These are phyloP conservation scores for Pelargonium cotyledonis DNA, from an alignment of 441 rosid genomes.

Conservation along the genomic window DNA sequence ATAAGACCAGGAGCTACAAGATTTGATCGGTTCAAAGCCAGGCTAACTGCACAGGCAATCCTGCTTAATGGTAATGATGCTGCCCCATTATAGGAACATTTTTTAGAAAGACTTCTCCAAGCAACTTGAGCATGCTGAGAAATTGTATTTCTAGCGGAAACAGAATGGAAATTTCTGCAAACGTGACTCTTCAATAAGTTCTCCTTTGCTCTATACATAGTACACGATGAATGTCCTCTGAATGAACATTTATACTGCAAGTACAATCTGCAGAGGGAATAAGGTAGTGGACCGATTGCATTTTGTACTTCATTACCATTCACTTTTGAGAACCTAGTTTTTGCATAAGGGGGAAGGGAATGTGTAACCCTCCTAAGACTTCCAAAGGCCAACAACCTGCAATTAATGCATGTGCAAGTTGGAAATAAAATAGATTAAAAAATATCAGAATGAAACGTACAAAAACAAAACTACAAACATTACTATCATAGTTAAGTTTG, in stretches of 20 bases:
- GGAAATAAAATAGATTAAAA: too few species aligned
- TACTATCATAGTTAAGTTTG: neutral
- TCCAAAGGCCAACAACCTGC: conserved; percentile 56
- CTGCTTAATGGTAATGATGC: conserved; percentile 38
- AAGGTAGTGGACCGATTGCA: conserved; percentile 32
- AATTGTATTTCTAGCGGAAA: conserved; percentile 29
- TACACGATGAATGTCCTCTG: conserved; percentile 29
- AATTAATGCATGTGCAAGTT: conserved; percentile 19
- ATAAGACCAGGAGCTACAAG: conserved; percentile 54
- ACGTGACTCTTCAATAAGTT: conserved; percentile 9
- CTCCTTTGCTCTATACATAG: conserved; percentile 11
- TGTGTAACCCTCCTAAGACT: conserved; percentile 35
- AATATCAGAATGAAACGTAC: neutral
- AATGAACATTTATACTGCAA: conserved; percentile 31
- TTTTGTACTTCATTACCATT: conserved; percentile 37
- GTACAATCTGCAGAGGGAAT: conserved; percentile 33
- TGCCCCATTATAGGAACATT: conserved; percentile 26
- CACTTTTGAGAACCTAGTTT: conserved; percentile 25
- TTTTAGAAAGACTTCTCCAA: conserved; percentile 54
- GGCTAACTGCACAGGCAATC: conserved; percentile 77
- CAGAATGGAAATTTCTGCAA: conserved; percentile 27
- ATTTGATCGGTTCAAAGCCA: conserved; percentile 72
- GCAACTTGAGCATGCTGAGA: conserved; percentile 53
- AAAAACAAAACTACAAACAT: neutral
- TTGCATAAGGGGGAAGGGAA: conserved; percentile 26